Evolutionary conservation across 345 rosid species (phyloP), one percentile per base, ranked within the genome.

Genomic region (Moricandia arvensis): DNA sequence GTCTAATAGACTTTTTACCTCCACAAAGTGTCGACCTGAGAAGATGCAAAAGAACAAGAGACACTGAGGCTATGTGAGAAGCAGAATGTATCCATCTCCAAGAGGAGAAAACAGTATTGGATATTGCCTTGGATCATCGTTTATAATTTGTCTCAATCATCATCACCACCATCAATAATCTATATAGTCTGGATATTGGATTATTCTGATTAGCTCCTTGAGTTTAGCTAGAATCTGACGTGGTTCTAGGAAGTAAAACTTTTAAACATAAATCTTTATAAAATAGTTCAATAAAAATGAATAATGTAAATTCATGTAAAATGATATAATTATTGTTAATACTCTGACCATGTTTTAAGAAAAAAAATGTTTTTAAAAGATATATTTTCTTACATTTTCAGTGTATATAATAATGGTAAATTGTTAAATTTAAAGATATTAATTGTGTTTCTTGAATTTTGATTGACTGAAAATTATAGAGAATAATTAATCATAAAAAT

Each of bases 11-110:
- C 1, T 21, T 21, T 68, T 67, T 67, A 53, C 75, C 69, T 62
- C 75, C 57, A 60, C 51, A 75, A 57, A 57, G 59, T 64, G 47
- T 29, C 59, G 24, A 29, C 66, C 47, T 24, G 4, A 75, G 64
- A 51, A 53, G 69, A 63, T 54, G 68, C 59, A 38, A 55, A 62
- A 62, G 38, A 41, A 13, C 3, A 43, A 38, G 29, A 37, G 17
- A 68, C 69, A 8, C 49, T 0, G 8, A 63, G 17, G 71, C 45
- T 43, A 65, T 43, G 75, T 76, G 66, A 13, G 43, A 63, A 13
- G 43, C 57, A 69, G 49, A 41, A 41, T 41, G 49, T 3, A 41
- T 41, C 49, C 49, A 41, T 41, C 49, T 41, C 11, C 49, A 11
- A 41, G 49, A 41, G 49, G 49, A 41, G 49, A 41, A 37, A 37